Evolutionary conservation across 225 moss, liverwort and hornwort genomes (phyloP).

Genomic region (Pseudisothecium myosuroides): DNA sequence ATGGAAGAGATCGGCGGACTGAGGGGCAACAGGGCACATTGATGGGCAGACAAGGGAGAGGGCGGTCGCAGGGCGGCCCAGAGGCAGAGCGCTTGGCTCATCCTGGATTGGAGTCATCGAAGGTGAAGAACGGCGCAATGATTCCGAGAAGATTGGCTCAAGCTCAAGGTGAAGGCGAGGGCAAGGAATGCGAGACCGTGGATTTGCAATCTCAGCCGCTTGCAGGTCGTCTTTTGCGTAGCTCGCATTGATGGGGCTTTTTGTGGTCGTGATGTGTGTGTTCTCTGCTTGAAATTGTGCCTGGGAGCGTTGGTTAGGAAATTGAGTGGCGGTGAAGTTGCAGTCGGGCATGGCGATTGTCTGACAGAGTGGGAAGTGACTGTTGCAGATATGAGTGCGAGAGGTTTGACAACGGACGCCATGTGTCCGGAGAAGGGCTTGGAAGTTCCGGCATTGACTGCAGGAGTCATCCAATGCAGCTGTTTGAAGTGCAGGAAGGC

Average conservation of each 20-base stretch:
- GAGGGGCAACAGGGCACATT: background rate
- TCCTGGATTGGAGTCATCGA: slow-evolving; percentile 4
- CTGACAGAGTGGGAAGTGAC: background rate
- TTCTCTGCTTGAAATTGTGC: background rate
- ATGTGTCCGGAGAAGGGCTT: slow-evolving; percentile 1
- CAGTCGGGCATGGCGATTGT: background rate
- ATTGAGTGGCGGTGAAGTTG: background rate
- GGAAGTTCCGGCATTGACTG: slow-evolving; percentile 14
- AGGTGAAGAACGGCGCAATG: background rate
- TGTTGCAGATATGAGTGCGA: background rate
- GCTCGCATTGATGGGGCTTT: background rate
- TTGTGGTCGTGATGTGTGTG: background rate
- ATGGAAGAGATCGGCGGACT: background rate
- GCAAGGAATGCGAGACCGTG: background rate
- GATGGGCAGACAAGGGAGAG: background rate
- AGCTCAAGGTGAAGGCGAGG: background rate
- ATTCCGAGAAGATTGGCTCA: slow-evolving; percentile 3
- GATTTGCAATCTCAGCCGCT: slow-evolving; percentile 1
- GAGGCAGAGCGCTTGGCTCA: background rate
- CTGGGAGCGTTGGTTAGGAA: background rate
- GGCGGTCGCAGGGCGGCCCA: background rate
- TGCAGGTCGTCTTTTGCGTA: slow-evolving; percentile 22
- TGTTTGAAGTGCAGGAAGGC: slow-evolving; percentile 51
- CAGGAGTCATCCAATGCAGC: slow-evolving; percentile 33
- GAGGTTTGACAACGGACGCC: slow-evolving; percentile 14